These are phyloP conservation scores for Candida nitratophila DNA, from an alignment of 805 yeast genomes.

Conservation along the genomic window DNA sequence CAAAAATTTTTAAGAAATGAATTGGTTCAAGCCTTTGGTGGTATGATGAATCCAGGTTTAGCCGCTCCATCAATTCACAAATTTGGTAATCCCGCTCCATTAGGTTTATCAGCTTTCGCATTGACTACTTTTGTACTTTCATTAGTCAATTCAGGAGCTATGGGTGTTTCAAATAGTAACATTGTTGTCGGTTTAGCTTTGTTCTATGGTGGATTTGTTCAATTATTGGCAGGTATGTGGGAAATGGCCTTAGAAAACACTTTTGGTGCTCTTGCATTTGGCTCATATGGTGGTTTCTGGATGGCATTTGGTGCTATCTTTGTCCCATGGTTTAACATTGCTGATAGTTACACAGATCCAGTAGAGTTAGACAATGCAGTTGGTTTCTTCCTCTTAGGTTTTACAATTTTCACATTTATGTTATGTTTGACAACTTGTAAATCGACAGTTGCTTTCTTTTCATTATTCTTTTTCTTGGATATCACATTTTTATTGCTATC, in stretches of 20 bases:
- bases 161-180: slow-evolving; percentile 56
- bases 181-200: slow-evolving; percentile 60
- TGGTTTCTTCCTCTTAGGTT: slow-evolving; percentile 54
- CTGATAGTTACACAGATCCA: slow-evolving; percentile 39
- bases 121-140: slow-evolving; percentile 61
- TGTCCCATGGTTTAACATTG: slow-evolving; percentile 51
- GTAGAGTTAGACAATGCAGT: slow-evolving; percentile 41
- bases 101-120: slow-evolving; percentile 68
- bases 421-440: slow-evolving; percentile 51
- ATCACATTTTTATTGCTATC: slow-evolving; percentile 46
- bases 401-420: slow-evolving; percentile 59
- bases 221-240: slow-evolving; percentile 67
- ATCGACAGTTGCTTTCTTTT: slow-evolving; percentile 44
- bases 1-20: slow-evolving; percentile 60
- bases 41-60: slow-evolving; percentile 70
- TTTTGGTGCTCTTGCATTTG: slow-evolving; percentile 61
- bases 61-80: slow-evolving; percentile 50
- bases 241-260: slow-evolving; percentile 72
- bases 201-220: slow-evolving; percentile 70
- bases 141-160: slow-evolving; percentile 54
- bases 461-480: slow-evolving; percentile 46
- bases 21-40: slow-evolving; percentile 67
- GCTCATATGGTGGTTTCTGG: slow-evolving; percentile 72
- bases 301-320: slow-evolving; percentile 61
- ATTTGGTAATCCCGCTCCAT: slow-evolving; percentile 70